These are phyloP conservation scores for Hemileccinum rubropunctum DNA, from an alignment of 768 basidiomycete species.

Conservation along the genomic window DNA sequence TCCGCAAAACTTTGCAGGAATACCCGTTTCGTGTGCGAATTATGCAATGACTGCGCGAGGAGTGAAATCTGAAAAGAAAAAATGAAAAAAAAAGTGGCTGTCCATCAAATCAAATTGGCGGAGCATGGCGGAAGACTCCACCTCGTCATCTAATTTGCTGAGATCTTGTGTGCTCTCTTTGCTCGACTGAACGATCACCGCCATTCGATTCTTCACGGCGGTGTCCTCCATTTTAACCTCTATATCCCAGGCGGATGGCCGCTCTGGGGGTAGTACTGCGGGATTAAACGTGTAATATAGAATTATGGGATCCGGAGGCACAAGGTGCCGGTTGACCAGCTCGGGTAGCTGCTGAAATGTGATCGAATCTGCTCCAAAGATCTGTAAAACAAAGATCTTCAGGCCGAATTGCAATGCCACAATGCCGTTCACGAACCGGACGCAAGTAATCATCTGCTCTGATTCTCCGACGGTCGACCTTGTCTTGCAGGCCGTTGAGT, in stretches of 20 bases:
- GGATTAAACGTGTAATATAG: conserved; percentile 77
- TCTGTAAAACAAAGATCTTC: conserved; percentile 36
- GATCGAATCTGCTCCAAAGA: conserved; percentile 69
- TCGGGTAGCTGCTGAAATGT: conserved; percentile 82
- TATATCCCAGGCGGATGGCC: conserved; percentile 79
- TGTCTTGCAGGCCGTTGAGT: conserved; percentile 77
- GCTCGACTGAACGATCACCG: conserved; percentile 62
- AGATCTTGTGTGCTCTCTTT: conserved; percentile 71
- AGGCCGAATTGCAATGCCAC: background rate
- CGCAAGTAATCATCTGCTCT: conserved; percentile 66
- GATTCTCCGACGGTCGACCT: conserved; percentile 69
- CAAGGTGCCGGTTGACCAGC: conserved; percentile 75
- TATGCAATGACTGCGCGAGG: conserved; percentile 80
- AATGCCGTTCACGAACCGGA: conserved; percentile 43
- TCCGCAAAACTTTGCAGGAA: conserved; percentile 82
- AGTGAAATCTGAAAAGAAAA: no score
- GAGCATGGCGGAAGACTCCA: conserved; percentile 25
- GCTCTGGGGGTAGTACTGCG: conserved; percentile 57
- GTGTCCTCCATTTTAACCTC: conserved; percentile 88
- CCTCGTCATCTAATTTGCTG: conserved; percentile 84
- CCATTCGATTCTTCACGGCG: conserved; percentile 68
- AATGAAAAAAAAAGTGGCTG: conserved; percentile 9
- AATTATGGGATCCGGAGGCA: conserved; percentile 75
- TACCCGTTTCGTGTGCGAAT: conserved; percentile 81
- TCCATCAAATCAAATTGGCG: conserved; percentile 18